These are phyloP conservation scores for Dysphania ambrosioides DNA, from an alignment of 148 eudicot species.

Conservation along the genomic window DNA sequence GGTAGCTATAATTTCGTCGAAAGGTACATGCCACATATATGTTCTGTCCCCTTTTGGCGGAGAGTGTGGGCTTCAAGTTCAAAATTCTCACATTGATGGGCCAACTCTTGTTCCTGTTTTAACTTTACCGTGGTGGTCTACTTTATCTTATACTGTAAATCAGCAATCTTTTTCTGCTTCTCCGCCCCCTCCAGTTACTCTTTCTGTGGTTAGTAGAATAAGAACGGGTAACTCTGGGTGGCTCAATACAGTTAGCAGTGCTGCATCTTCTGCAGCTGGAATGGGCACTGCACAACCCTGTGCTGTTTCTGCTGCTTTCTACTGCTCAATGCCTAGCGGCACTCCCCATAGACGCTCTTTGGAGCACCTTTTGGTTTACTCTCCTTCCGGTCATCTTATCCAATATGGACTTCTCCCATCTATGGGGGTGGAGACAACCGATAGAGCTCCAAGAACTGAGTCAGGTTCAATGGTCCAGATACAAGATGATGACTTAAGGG, in stretches of 20 bases:
- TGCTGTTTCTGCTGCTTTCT: slow-evolving; percentile 77
- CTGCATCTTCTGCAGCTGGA: slow-evolving; percentile 91
- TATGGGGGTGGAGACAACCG: slow-evolving; percentile 52
- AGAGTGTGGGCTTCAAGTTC: slow-evolving; percentile 66
- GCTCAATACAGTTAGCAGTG: slow-evolving; percentile 90
- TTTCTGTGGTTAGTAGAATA: slow-evolving; percentile 76
- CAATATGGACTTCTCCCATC: slow-evolving; percentile 82
- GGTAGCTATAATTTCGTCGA: slow-evolving; percentile 85
- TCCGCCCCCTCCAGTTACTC: slow-evolving; percentile 72
- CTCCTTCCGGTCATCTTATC: slow-evolving; percentile 83
- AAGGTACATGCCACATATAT: slow-evolving; percentile 91
- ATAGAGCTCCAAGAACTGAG: slow-evolving; percentile 45
- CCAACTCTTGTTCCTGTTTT: slow-evolving; percentile 49
- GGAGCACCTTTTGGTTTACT: slow-evolving; percentile 79
- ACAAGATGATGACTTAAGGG: slow-evolving; percentile 74
- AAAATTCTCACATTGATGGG: slow-evolving; percentile 51
- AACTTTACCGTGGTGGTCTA: slow-evolving; percentile 85
- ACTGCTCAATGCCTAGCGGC: slow-evolving; percentile 45
- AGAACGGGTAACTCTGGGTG: slow-evolving; percentile 81
- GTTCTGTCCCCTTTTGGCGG: slow-evolving; percentile 88
- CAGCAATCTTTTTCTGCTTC: slow-evolving; percentile 45
- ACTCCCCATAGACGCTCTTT: slow-evolving; percentile 39
- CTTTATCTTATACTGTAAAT: slow-evolving; percentile 51
- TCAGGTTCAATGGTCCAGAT: slow-evolving; percentile 41
- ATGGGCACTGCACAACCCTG: slow-evolving; percentile 62